Evolutionary conservation across 2,329 filamentous ascomycete species (phyloP).

Genomic region (Diaporthe aspalathi): DNA sequence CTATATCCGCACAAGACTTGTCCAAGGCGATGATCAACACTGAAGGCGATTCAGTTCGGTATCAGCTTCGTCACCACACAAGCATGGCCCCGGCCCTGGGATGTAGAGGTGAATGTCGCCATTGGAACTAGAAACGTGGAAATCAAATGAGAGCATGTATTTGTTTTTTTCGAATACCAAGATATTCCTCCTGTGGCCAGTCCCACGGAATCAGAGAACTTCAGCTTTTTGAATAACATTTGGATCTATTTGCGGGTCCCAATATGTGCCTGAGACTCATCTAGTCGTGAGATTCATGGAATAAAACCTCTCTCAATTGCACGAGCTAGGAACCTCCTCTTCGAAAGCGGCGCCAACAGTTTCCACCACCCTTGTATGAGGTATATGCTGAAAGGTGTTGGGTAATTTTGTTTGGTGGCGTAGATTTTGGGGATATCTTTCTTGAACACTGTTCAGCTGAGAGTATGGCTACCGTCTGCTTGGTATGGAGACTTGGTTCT

Average conservation of each 20-base stretch:
- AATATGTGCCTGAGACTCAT: too few species aligned
- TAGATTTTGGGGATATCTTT: constrained; percentile 6
- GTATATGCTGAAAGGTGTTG: not conserved
- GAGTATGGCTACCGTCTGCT: too few species aligned
- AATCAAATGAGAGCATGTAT: not conserved
- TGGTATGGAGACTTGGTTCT: too few species aligned
- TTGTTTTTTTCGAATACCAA: not conserved
- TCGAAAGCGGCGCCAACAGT: too few species aligned
- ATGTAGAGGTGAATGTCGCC: not conserved
- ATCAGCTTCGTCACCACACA: not conserved
- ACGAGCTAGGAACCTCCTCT: too few species aligned
- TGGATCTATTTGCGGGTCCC: too few species aligned
- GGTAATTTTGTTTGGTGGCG: not conserved
- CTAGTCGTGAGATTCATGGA: not conserved
- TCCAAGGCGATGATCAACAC: constrained; percentile 4
- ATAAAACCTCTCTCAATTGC: too few species aligned
- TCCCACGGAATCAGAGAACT: not conserved
- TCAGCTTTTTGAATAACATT: too few species aligned
- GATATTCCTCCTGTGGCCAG: too few species aligned
- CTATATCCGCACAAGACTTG: not conserved
- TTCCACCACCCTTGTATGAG: not conserved
- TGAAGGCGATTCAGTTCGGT: not conserved
- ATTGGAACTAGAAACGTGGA: not conserved
- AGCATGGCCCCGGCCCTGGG: not conserved
- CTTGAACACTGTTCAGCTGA: too few species aligned